Base-by-base conservation (phyloP, 345 rosid genomes). In the Theobroma cacao region DNA sequence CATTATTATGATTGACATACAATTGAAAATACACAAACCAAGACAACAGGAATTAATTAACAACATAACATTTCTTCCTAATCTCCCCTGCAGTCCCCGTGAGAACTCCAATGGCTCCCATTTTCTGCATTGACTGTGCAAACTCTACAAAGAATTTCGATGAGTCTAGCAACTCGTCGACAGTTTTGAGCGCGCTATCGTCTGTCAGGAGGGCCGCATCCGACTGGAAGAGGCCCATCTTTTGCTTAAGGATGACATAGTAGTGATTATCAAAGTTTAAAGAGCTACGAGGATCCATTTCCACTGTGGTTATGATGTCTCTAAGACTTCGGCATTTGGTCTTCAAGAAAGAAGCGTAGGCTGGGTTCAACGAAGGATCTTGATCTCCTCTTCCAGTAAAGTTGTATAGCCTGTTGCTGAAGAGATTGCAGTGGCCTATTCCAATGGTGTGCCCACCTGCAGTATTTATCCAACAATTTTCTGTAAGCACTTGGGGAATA, bases 371-470 rank as follows among this genome's bases (percentile, higher is more conserved):
- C 1, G 87, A 82, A 4, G 94, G 94, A 75, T 92, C 93, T 47
- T 88, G 81, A 74, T 85, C 90, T 33, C 94, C 94, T 65, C 15
- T 84, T 38, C 90, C 91, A 2, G 89, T 88, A 84, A 94, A 91
- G 81, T 90, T 92, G 91, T 91, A 94, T 11, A 92, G 87, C 65
- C 94, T 80, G 83, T 76, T 71, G 80, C 88, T 50, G 82, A 94
- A 84, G 13, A 78, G 31, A 26, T 81, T 85, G 84, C 95, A 84
- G 67, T 89, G 91, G 3, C 87, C 90, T 34, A 79, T 17, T 68
- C 95, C 95, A 33, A 93, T 78, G 1, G 90, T 91, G 85, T 93
- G 95, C 0, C 78, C 94, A 45, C 97, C 94, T 92, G 72, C 55
- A 34, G 14, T 36, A 50, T 7, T 41, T 7, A 22, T 18, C 24